Percentiles rank a stretch among this genome's conserved stretches.
These are phyloP conservation scores for Selaginella tamariscina DNA, from an alignment of 75 land plant genomes.

Conservation along the genomic window DNA sequence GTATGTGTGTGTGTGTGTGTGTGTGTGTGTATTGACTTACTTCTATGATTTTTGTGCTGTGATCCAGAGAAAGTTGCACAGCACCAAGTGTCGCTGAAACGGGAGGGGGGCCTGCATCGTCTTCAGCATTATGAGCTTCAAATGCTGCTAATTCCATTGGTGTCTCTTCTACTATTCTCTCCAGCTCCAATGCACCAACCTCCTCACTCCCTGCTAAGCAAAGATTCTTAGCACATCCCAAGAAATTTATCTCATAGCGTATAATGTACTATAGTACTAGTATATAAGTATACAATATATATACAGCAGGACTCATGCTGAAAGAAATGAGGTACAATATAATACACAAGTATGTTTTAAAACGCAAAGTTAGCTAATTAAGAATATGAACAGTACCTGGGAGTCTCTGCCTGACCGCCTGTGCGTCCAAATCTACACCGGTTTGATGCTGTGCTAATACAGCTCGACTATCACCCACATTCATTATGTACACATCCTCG, in stretches of 20 bases:
- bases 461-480: conserved; percentile 93
- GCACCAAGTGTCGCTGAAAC: conserved; percentile 34
- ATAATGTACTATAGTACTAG: too few species aligned
- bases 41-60: conserved; percentile 65
- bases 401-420: conserved; percentile 5
- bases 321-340: too few species aligned
- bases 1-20: too few species aligned
- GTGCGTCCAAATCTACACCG: conserved; percentile 25
- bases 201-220: conserved; percentile 12
- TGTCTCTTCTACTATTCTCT: conserved; percentile 57
- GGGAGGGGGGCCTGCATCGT: conserved; percentile 24
- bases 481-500: conserved; percentile 89
- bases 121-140: conserved; percentile 20
- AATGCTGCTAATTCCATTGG: conserved; percentile 26
- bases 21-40: too few species aligned
- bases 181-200: conserved; percentile 32
- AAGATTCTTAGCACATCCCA: too few species aligned
- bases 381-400: conserved; percentile 9
- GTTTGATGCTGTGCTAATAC: conserved; percentile 55
- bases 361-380: conserved; percentile 18
- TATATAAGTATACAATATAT: too few species aligned
- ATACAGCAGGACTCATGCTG: too few species aligned
- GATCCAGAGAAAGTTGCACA: conserved; percentile 68
- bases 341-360: too few species aligned
- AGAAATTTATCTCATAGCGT: too few species aligned